Percentiles rank a stretch among this genome's conserved stretches.
phyloP scores from a whole-genome alignment of 805 yeast genomes.

The Starmerella geochares region DNA sequence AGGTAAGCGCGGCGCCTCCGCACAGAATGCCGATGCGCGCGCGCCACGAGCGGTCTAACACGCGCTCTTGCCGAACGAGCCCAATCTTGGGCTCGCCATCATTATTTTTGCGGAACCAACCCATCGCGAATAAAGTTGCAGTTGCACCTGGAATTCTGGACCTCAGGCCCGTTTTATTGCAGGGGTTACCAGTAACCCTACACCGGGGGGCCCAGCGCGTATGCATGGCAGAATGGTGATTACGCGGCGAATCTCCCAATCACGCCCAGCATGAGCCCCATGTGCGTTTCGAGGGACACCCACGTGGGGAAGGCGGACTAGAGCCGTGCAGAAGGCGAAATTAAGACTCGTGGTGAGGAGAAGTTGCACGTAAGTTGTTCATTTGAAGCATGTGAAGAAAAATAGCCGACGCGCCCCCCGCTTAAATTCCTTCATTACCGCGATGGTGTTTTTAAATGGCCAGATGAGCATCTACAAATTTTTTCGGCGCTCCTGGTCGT shows the following conservation, averaged over 20 bases:
- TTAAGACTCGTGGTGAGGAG: too few relatives aligned
- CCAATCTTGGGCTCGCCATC: not conserved
- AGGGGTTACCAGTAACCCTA: not conserved
- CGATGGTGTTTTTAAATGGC: too few relatives aligned
- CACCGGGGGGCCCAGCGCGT: not conserved
- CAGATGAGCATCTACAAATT: too few relatives aligned
- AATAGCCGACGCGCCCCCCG: too few relatives aligned
- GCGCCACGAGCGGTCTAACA: slow-evolving; percentile 18
- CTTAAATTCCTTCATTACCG: too few relatives aligned
- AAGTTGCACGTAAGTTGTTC: too few relatives aligned
- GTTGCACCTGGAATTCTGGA: not conserved
- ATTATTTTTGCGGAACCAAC: not conserved
- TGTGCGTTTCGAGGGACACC: not conserved
- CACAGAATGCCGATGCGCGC: slow-evolving; percentile 40
- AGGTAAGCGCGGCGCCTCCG: slow-evolving; percentile 64
- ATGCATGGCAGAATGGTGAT: not conserved
- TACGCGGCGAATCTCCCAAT: slow-evolving; percentile 8
- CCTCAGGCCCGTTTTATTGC: not conserved
- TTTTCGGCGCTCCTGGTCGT: too few relatives aligned
- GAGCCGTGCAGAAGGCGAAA: too few relatives aligned
- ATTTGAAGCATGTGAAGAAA: too few relatives aligned
- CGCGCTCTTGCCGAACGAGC: not conserved
- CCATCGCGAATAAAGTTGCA: too few relatives aligned
- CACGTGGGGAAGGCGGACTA: slow-evolving; percentile 1
- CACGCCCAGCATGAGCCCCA: not conserved